Evolutionary conservation across 169 alveolate species (phyloP).

Genomic region (Eimeria brunetti): DNA sequence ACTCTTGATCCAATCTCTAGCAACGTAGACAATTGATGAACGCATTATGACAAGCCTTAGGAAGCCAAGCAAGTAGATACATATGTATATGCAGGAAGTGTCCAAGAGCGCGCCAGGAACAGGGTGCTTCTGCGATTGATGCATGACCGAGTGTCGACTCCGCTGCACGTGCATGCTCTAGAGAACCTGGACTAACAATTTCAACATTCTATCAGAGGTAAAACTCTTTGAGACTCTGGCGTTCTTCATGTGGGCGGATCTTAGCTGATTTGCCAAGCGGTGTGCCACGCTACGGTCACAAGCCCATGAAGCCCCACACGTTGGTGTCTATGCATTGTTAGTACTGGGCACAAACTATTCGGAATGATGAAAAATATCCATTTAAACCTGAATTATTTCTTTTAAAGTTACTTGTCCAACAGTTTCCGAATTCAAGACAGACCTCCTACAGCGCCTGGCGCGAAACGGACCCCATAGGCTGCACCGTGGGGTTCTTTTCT

Average conservation of each 20-base stretch:
- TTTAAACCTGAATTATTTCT: background rate
- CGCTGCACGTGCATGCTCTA: background rate
- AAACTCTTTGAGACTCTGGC: background rate
- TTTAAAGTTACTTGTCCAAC: background rate
- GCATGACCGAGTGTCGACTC: background rate
- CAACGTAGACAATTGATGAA: background rate
- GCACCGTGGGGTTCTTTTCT: constrained; percentile 23
- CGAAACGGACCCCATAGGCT: background rate
- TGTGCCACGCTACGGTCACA: background rate
- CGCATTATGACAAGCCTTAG: background rate
- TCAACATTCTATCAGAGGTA: background rate
- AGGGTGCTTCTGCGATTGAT: background rate
- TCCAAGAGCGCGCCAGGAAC: background rate
- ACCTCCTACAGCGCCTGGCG: background rate
- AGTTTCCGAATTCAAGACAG: background rate
- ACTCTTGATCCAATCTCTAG: background rate
- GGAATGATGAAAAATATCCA: no score
- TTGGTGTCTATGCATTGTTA: background rate
- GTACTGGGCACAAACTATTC: background rate
- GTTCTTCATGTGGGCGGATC: background rate
- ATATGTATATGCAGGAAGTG: background rate
- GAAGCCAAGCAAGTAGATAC: background rate
- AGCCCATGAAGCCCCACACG: background rate
- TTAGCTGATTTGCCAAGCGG: background rate
- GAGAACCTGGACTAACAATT: background rate